Conservation (phyloP, 257 asterid genomes). For the Nicotiana obtusifolia region DNA sequence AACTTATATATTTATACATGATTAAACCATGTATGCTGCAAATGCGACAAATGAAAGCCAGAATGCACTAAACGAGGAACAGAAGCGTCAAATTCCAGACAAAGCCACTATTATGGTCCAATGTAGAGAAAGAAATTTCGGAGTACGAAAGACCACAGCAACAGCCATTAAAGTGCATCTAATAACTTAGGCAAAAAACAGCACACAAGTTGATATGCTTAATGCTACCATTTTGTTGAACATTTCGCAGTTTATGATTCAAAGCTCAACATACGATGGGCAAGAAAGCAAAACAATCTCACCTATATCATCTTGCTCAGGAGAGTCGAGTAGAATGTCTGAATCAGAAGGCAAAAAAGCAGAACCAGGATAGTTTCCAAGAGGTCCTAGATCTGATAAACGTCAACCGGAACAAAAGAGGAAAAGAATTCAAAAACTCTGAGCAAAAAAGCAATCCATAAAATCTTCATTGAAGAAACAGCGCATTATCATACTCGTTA, state of each 20-base stretch:
- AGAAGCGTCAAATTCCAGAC: background rate
- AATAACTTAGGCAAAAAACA: background rate
- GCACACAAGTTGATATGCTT: background rate
- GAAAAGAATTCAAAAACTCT: background rate
- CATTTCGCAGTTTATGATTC: background rate
- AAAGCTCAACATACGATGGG: background rate
- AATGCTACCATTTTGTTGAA: background rate
- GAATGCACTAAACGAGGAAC: background rate
- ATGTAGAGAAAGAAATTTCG: background rate
- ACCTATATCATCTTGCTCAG: slow-evolving; percentile 91
- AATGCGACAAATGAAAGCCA: background rate
- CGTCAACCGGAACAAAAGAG: background rate
- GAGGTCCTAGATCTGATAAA: slow-evolving; percentile 83
- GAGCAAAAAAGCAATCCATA: background rate
- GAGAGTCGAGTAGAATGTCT: slow-evolving; percentile 87
- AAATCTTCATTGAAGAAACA: background rate
- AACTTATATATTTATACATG: background rate
- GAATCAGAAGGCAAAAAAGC: slow-evolving; percentile 95
- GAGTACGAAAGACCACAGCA: background rate
- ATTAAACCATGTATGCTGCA: background rate
- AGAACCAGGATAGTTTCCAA: slow-evolving; percentile 93
- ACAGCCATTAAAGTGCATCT: background rate
- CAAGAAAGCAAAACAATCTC: slow-evolving; percentile 13
- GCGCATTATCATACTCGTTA: background rate
- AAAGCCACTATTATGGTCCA: background rate